Conservation (phyloP, 2,329 filamentous ascomycete genomes). For the Ascomycota sp. region DNA sequence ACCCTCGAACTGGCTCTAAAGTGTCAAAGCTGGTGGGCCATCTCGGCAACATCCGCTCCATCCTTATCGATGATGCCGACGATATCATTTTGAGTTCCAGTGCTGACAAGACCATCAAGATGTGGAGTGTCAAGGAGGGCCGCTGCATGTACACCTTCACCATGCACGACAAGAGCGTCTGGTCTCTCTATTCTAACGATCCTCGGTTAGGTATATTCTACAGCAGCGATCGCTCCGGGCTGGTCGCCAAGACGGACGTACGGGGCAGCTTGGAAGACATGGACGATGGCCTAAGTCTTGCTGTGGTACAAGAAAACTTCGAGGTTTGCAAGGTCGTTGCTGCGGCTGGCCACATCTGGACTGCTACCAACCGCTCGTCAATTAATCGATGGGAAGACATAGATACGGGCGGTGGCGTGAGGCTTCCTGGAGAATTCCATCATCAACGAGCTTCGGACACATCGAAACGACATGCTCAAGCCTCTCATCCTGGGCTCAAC, state of each 20-base stretch:
- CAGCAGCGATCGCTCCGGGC: slow-evolving; percentile 75
- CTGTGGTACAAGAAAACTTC: slow-evolving; percentile 81
- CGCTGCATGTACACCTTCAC: slow-evolving; percentile 95
- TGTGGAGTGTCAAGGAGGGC: slow-evolving; percentile 90
- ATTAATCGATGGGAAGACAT: slow-evolving; percentile 85
- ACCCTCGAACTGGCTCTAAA: slow-evolving; percentile 68
- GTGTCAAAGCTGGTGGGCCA: slow-evolving; percentile 95
- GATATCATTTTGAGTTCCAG: slow-evolving; percentile 88
- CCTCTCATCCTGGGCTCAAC: no score
- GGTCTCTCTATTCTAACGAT: slow-evolving; percentile 82
- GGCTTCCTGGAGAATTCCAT: slow-evolving; percentile 35
- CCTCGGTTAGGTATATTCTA: slow-evolving; percentile 80
- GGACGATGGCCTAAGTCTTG: slow-evolving; percentile 76
- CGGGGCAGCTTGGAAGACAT: slow-evolving; percentile 44
- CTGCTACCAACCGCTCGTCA: slow-evolving; percentile 71
- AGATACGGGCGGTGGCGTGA: slow-evolving; percentile 54
- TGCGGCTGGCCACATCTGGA: slow-evolving; percentile 67
- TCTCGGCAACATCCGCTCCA: slow-evolving; percentile 81
- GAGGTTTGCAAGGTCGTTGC: slow-evolving; percentile 50
- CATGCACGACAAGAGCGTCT: slow-evolving; percentile 97
- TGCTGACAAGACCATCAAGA: slow-evolving; percentile 90
- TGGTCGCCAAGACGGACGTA: slow-evolving; percentile 93
- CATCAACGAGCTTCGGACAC: slow-evolving; percentile 25
- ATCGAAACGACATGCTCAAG: not conserved
- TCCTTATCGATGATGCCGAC: slow-evolving; percentile 72